Conservation (phyloP, 2,329 filamentous ascomycete genomes). For the Aotearoamyces nothofagi region DNA sequence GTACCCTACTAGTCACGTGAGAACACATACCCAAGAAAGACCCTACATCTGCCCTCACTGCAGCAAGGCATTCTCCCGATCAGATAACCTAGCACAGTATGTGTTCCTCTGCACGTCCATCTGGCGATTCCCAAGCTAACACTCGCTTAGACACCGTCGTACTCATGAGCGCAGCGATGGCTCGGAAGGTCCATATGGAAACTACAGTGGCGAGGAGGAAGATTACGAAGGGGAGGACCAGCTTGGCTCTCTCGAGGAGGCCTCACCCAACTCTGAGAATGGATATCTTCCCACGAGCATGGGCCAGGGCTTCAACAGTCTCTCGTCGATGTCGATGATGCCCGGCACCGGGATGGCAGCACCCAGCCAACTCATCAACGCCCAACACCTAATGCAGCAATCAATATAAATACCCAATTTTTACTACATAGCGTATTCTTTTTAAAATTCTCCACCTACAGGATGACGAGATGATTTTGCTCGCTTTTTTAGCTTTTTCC, state of each 20-base stretch:
- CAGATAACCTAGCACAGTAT: constrained; percentile 97
- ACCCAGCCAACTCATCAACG: constrained; percentile 21
- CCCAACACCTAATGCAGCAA: constrained; percentile 21
- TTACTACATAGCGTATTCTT: too few relatives aligned
- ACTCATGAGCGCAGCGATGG: constrained; percentile 74
- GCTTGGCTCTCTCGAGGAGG: constrained; percentile 64
- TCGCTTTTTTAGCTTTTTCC: too few relatives aligned
- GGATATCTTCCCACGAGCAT: constrained; percentile 34
- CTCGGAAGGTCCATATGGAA: constrained; percentile 41
- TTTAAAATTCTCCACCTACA: too few relatives aligned
- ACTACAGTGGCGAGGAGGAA: constrained; percentile 57
- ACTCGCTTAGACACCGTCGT: constrained; percentile 40
- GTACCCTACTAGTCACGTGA: constrained; percentile 66
- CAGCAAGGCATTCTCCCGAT: constrained; percentile 97
- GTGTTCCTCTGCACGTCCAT: constrained; percentile 18
- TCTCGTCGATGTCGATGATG: constrained; percentile 13
- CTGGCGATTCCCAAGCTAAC: neutral
- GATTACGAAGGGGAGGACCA: constrained; percentile 73
- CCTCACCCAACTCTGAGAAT: constrained; percentile 56
- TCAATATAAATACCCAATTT: constrained; percentile 8
- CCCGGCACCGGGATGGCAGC: constrained; percentile 18
- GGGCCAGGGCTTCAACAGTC: constrained; percentile 10
- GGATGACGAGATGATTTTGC: too few relatives aligned
- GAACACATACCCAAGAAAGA: constrained; percentile 97
- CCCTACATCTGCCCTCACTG: constrained; percentile 96